A percentile compares a stretch with the other conserved stretches of the same genome.
These are phyloP conservation scores for Wallemia ichthyophaga DNA, from an alignment of 1,284 basidiomycete genomes.

Conservation along the genomic window DNA sequence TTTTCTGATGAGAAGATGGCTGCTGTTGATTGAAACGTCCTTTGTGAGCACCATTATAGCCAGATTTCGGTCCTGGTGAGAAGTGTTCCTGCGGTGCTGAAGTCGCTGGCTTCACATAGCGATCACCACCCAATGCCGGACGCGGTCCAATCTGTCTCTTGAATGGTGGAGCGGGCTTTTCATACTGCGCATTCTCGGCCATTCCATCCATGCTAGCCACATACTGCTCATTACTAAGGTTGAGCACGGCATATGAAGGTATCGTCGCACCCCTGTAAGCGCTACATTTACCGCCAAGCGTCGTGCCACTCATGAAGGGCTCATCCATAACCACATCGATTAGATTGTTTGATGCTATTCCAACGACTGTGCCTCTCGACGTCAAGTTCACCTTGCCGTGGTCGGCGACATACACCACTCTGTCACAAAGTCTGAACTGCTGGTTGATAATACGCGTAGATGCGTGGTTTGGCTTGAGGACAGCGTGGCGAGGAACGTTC, in stretches of 20 bases:
- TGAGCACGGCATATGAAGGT: slow-evolving; percentile 53
- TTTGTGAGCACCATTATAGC: neutral
- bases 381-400: slow-evolving; percentile 65
- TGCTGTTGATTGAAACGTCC: neutral
- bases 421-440: slow-evolving; percentile 68
- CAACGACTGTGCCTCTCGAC: slow-evolving; percentile 77
- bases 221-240: slow-evolving; percentile 53
- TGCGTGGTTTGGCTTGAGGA: slow-evolving; percentile 76
- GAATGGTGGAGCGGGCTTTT: neutral
- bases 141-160: neutral
- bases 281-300: slow-evolving; percentile 65
- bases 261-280: slow-evolving; percentile 63
- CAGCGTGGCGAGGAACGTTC: slow-evolving; percentile 69
- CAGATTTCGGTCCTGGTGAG: neutral
- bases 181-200: neutral
- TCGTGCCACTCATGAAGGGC: slow-evolving; percentile 73
- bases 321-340: slow-evolving; percentile 96
- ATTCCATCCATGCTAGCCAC: slow-evolving; percentile 23
- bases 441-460: slow-evolving; percentile 72
- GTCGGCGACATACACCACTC: slow-evolving; percentile 85
- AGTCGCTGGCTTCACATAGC: neutral
- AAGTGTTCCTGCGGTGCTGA: neutral
- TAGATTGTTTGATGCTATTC: slow-evolving; percentile 38
- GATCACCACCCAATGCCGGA: neutral
- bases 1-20: neutral